These are phyloP conservation scores for Schrenkiella parvula DNA, from an alignment of 345 rosid genomes.

Conservation along the genomic window DNA sequence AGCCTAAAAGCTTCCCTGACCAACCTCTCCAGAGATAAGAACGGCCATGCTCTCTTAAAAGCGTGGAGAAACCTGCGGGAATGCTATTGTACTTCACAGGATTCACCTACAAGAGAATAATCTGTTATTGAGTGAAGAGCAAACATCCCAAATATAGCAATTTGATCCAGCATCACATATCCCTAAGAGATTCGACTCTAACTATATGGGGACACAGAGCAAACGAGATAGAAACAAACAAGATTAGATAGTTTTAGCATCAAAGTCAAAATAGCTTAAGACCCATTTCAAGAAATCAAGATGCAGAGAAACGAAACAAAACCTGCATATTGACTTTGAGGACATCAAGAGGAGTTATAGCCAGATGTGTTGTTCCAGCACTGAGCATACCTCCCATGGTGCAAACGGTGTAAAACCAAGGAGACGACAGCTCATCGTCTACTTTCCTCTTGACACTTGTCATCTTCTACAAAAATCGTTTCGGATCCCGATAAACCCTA, in stretches of 20 bases:
- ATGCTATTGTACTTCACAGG: constrained; percentile 49
- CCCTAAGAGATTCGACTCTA: neutral
- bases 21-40: constrained; percentile 62
- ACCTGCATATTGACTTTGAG: constrained; percentile 78
- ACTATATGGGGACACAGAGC: neutral
- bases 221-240: neutral
- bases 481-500: constrained; percentile 9
- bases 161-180: neutral
- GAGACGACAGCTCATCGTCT: constrained; percentile 26
- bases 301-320: neutral
- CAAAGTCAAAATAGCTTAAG: neutral
- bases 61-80: constrained; percentile 41
- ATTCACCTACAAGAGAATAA: constrained; percentile 41
- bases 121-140: neutral
- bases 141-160: neutral
- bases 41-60: constrained; percentile 52
- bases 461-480: neutral
- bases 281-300: neutral
- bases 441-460: constrained; percentile 21
- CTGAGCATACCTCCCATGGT: constrained; percentile 61
- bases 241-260: neutral
- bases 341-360: constrained; percentile 64
- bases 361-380: constrained; percentile 62
- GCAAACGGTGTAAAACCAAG: constrained; percentile 46
- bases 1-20: constrained; percentile 57